Evolutionary conservation across 2,329 filamentous ascomycete genomes (phyloP).

Genomic region (Tolypocladium sp.): DNA sequence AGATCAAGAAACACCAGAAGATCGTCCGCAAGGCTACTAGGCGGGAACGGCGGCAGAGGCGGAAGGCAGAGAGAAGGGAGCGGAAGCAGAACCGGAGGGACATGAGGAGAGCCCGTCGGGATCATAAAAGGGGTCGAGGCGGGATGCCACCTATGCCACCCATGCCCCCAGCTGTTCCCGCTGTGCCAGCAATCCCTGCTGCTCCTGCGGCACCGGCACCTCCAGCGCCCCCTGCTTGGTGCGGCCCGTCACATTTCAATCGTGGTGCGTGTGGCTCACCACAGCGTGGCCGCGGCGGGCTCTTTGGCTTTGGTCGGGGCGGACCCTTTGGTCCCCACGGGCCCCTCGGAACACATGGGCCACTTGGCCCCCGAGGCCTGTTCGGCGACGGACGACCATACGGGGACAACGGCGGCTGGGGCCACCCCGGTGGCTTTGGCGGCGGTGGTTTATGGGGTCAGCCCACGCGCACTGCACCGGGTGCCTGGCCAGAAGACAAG

Average conservation of each 20-base stretch:
- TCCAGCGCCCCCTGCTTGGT: not conserved
- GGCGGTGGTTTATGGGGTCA: not conserved
- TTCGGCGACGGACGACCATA: not conserved
- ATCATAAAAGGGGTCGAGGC: constrained; percentile 14
- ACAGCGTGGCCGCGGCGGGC: not conserved
- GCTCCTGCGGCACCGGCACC: not conserved
- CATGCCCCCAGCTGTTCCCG: constrained; percentile 1
- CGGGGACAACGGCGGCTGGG: not conserved
- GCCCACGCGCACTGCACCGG: constrained; percentile 11
- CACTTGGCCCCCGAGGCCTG: not conserved
- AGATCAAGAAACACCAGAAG: constrained; percentile 18
- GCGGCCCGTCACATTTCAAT: not conserved
- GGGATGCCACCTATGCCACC: not conserved
- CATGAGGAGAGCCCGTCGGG: constrained; percentile 17
- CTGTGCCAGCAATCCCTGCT: not conserved
- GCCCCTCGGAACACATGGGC: not conserved
- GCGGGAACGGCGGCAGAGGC: constrained; percentile 16
- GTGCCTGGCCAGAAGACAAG: constrained; percentile 25
- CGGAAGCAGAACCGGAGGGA: constrained; percentile 20
- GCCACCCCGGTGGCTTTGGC: not conserved
- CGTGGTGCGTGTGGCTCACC: not conserved
- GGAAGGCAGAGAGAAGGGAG: constrained; percentile 23
- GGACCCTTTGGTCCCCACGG: not conserved
- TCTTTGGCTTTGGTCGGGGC: not conserved
- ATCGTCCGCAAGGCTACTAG: constrained; percentile 20